A percentile compares a stretch with the other conserved stretches of the same genome.
These are phyloP conservation scores for Dysphania ambrosioides DNA, from an alignment of 148 eudicot species.

Conservation along the genomic window DNA sequence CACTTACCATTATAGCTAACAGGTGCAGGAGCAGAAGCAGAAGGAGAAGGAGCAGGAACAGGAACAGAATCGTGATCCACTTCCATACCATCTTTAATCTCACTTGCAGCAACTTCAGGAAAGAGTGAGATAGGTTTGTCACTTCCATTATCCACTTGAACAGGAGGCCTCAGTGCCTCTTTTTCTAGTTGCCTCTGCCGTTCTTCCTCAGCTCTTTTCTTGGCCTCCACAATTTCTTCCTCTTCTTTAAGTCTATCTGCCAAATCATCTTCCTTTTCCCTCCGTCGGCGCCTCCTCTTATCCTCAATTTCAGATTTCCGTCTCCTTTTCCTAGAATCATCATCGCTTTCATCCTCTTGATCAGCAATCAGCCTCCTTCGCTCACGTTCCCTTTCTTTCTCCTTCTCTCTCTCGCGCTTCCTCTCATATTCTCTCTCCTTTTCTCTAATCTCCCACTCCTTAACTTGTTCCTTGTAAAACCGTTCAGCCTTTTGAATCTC, in stretches of 20 bases:
- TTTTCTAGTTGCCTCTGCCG: slow-evolving; percentile 48
- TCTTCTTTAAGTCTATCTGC: slow-evolving; percentile 77
- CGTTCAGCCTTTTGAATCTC: slow-evolving; percentile 83
- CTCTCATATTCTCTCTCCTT: slow-evolving; percentile 64
- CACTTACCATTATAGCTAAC: slow-evolving; percentile 40
- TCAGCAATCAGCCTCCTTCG: slow-evolving; percentile 58
- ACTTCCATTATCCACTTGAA: slow-evolving; percentile 41
- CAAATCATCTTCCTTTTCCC: slow-evolving; percentile 89
- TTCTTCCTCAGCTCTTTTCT: slow-evolving; percentile 69
- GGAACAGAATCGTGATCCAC: slow-evolving; percentile 37
- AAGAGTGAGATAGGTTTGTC: slow-evolving; percentile 32
- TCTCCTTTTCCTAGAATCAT: slow-evolving; percentile 78
- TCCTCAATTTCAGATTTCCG: slow-evolving; percentile 73
- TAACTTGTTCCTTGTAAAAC: slow-evolving; percentile 60
- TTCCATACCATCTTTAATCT: slow-evolving; percentile 43
- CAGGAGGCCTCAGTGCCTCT: slow-evolving; percentile 38
- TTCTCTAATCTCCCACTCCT: slow-evolving; percentile 93
- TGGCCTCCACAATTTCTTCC: slow-evolving; percentile 80
- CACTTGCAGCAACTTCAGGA: slow-evolving; percentile 33
- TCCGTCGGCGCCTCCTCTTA: slow-evolving; percentile 57
- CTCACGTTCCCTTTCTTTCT: slow-evolving; percentile 76
- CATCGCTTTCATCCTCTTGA: slow-evolving; percentile 83
- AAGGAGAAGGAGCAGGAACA: slow-evolving; percentile 19
- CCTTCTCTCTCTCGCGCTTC: slow-evolving; percentile 79
- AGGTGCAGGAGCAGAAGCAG: too few relatives aligned